phyloP scores from a whole-genome alignment of 768 basidiomycete species.

The Sistotremastrum niveocremeum region DNA sequence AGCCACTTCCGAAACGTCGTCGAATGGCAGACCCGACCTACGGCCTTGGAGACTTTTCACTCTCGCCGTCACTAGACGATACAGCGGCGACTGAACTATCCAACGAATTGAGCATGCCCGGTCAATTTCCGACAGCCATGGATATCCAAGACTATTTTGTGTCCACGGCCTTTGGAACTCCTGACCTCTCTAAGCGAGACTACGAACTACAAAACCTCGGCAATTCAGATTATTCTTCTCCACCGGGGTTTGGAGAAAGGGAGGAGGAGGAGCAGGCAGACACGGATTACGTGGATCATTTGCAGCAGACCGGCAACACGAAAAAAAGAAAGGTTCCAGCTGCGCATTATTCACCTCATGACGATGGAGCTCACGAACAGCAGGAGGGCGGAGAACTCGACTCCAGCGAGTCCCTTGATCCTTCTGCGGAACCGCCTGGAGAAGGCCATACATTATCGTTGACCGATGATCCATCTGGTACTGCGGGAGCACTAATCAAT shows the following conservation, averaged over 20 bases:
- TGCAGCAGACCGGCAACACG: slow-evolving; percentile 68
- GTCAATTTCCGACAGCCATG: slow-evolving; percentile 2
- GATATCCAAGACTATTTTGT: not conserved
- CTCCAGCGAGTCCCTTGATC: slow-evolving; percentile 30
- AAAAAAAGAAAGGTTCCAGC: slow-evolving; percentile 79
- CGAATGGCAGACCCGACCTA: slow-evolving; percentile 30
- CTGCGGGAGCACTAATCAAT: too few species aligned
- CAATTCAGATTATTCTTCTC: not conserved
- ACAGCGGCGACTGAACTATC: not conserved
- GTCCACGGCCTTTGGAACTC: not conserved
- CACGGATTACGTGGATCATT: slow-evolving; percentile 53
- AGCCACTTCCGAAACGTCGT: slow-evolving; percentile 67
- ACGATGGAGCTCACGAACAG: slow-evolving; percentile 25
- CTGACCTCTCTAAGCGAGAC: not conserved
- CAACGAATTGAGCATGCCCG: not conserved
- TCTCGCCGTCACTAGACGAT: not conserved
- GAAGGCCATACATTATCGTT: too few species aligned
- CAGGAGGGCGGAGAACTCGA: slow-evolving; percentile 34
- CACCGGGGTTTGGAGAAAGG: not conserved
- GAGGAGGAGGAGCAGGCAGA: slow-evolving; percentile 43
- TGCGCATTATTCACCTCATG: slow-evolving; percentile 17
- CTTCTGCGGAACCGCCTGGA: not conserved
- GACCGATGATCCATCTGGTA: too few species aligned
- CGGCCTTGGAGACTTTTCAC: not conserved
- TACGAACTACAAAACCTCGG: not conserved